These are phyloP conservation scores for Lachnellula arida DNA, from an alignment of 2,329 filamentous ascomycete species.

Conservation along the genomic window DNA sequence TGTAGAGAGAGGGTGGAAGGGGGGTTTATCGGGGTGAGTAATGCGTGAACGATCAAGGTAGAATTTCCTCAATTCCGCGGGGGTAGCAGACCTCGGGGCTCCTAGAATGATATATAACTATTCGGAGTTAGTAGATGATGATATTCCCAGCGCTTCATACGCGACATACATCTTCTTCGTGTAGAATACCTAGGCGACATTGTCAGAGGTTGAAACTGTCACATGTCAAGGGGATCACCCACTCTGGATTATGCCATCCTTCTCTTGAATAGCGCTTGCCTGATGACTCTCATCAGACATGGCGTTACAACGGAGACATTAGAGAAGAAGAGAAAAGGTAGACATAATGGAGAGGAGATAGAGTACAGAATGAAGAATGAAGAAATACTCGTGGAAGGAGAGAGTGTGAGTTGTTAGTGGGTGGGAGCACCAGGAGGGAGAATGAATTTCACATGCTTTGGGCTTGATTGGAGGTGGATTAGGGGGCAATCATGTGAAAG, in stretches of 20 bases:
- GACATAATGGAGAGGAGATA: conserved; percentile 13
- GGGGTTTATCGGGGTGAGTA: conserved; percentile 33
- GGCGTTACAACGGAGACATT: conserved; percentile 23
- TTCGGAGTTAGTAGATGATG: conserved; percentile 9
- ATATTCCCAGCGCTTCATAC: neutral
- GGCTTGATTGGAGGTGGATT: neutral
- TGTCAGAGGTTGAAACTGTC: conserved; percentile 18
- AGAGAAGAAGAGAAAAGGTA: conserved; percentile 12
- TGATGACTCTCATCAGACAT: conserved; percentile 29
- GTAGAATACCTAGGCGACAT: conserved; percentile 25
- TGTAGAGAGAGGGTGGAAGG: conserved; percentile 35
- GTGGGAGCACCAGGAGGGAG: conserved; percentile 1
- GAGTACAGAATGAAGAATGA: conserved; percentile 16
- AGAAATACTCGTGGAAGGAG: neutral
- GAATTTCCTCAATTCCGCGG: conserved; percentile 35
- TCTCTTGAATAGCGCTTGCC: conserved; percentile 20
- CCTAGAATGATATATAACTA: conserved; percentile 37
- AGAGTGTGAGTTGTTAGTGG: neutral
- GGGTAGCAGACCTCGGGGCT: conserved; percentile 30
- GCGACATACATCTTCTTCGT: conserved; percentile 32
- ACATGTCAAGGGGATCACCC: conserved; percentile 26
- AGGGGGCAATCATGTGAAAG: neutral
- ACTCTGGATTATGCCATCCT: conserved; percentile 28
- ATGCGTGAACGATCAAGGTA: conserved; percentile 20
- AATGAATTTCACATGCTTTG: neutral